Base-by-base conservation (phyloP, 2,329 filamentous ascomycete genomes). In the Beauveria asiatica region DNA sequence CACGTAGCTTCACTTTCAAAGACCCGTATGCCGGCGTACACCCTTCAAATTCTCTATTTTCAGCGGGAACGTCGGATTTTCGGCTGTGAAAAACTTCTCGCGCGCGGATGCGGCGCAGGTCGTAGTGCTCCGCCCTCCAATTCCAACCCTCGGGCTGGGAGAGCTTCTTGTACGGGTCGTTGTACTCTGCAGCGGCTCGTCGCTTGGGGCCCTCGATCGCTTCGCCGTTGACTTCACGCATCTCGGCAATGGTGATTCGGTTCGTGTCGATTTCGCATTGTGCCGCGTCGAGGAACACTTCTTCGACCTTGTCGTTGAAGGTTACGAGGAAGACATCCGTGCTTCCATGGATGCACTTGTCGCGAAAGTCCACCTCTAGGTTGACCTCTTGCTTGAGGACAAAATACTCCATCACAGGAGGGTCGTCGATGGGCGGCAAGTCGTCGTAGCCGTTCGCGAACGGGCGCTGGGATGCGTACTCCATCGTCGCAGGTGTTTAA, bases 341-440 rank as follows among this genome's bases (percentile, higher is more conserved):
- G 64, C 83, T 87, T 55, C 94, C 94, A 63, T 83, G 86, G 68
- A 97, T 76, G 68, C 80, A 83, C 73, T 86, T 87, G 58, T 83
- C 83, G 64, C 83, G 81, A 71, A 99, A 95, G 75, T 96, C 89
- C 70, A 99, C 80, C 68, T 97, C 92, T 62, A 99, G 80, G 67
- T 92, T 87, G 54, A 99, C 87, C 71, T 90, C 89, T 75, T 97
- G 93, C 74, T 92, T 88, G 59, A 90, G 81, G 61, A 97, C 76
- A 45, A 81, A 77, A 60, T 75, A 78, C 27, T 76, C 73, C 17
- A 74, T 71, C 3, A 76, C 65, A 5, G 72, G 70, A 9, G 64
- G 62, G 62, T 77, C 75, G 54, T 73, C 64, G 37, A 72, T 65
- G 6, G 71, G 71, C 10, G 69, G 67, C 6, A 73, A 61, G 49